Percentiles rank a stretch among this genome's conserved stretches.
phyloP scores from a whole-genome alignment of 805 yeast genomes.

The Saturnispora ahearnii region DNA sequence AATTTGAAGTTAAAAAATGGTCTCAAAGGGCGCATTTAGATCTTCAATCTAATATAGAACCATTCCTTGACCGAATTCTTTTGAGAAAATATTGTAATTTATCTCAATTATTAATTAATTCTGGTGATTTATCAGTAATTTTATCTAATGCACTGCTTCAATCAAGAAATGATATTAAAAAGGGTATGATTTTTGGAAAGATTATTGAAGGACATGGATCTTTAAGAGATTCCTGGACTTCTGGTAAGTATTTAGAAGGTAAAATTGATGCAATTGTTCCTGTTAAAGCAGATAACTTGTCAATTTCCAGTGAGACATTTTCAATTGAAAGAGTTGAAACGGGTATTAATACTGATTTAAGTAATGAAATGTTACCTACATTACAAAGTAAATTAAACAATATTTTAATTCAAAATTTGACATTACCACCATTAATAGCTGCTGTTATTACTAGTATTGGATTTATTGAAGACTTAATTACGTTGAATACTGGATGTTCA shows the following conservation, averaged over 20 bases:
- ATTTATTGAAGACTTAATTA: constrained; percentile 21
- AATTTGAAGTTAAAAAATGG: constrained; percentile 24
- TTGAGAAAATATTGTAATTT: constrained; percentile 23
- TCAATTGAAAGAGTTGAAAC: constrained; percentile 11
- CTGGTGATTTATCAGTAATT: constrained; percentile 27
- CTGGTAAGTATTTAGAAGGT: constrained; percentile 26
- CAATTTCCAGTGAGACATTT: neutral
- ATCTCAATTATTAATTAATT: constrained; percentile 24
- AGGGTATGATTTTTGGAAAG: constrained; percentile 17
- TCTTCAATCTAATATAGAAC: constrained; percentile 26
- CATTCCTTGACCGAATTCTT: constrained; percentile 22
- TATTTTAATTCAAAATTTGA: constrained; percentile 18
- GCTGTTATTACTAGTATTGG: constrained; percentile 20
- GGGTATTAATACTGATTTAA: neutral
- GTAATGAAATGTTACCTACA: constrained; percentile 21
- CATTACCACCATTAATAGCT: constrained; percentile 22
- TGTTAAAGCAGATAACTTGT: neutral
- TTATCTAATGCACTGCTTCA: constrained; percentile 24
- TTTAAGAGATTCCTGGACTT: constrained; percentile 19
- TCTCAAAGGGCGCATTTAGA: constrained; percentile 29
- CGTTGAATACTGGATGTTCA: constrained; percentile 23
- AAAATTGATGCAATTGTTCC: constrained; percentile 22
- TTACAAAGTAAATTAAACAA: constrained; percentile 21
- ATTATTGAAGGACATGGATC: constrained; percentile 26
- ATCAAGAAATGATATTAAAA: constrained; percentile 17